These are phyloP conservation scores for Gonium pectorale DNA, from an alignment of 139 green algal genomes.

Conservation along the genomic window DNA sequence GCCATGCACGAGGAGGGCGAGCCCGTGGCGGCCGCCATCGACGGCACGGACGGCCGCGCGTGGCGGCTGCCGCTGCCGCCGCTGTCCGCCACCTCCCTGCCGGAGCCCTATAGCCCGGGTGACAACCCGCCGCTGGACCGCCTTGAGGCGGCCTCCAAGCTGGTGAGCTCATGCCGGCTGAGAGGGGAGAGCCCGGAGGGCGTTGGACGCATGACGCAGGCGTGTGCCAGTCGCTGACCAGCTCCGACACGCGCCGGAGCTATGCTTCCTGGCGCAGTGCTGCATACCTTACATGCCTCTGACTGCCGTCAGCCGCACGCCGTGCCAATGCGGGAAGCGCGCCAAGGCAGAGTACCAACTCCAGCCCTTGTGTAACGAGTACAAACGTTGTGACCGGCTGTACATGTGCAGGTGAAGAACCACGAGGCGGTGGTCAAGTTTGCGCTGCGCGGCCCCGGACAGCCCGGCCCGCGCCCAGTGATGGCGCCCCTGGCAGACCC, in stretches of 20 bases:
- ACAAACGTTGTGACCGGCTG: too few relatives aligned
- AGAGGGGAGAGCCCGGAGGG: too few relatives aligned
- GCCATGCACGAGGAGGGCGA: constrained; percentile 63
- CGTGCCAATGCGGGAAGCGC: too few relatives aligned
- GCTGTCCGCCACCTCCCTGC: constrained; percentile 64
- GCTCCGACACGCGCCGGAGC: too few relatives aligned
- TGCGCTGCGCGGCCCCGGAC: constrained; percentile 77
- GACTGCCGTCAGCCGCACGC: too few relatives aligned
- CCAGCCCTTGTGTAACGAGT: too few relatives aligned
- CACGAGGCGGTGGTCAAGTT: constrained; percentile 83
- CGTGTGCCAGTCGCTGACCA: too few relatives aligned
- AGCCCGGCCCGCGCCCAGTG: constrained; percentile 77
- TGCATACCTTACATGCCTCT: too few relatives aligned
- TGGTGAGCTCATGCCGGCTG: constrained; percentile 61
- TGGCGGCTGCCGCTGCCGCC: constrained; percentile 88
- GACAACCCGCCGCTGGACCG: constrained; percentile 75
- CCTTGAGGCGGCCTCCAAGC: constrained; percentile 71
- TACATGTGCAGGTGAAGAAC: constrained; percentile 69
- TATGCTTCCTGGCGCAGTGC: too few relatives aligned
- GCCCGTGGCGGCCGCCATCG: constrained; percentile 72
- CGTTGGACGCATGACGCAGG: too few relatives aligned
- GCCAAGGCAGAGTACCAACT: too few relatives aligned
- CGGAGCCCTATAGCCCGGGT: constrained; percentile 77
- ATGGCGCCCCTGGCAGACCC: constrained; percentile 85
- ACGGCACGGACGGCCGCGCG: constrained; percentile 73